Percentiles rank a stretch among this genome's conserved stretches.
phyloP scores from a whole-genome alignment of 2,329 filamentous ascomycete genomes.

The Aspergillus sp. region DNA sequence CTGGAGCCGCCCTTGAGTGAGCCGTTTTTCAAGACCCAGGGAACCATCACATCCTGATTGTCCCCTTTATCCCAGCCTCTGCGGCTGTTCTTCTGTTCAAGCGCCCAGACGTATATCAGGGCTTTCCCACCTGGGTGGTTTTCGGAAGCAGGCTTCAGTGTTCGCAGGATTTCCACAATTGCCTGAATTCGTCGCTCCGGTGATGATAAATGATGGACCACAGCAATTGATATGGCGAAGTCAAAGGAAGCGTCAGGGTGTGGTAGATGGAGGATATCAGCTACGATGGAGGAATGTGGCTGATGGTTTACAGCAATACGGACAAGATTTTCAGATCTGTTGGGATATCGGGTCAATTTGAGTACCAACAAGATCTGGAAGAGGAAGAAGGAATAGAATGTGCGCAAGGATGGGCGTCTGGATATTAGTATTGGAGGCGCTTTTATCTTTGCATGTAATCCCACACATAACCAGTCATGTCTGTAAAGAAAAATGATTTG shows the following conservation, averaged over 20 bases:
- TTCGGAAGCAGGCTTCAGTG: constrained; percentile 42
- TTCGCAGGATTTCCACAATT: constrained; percentile 62
- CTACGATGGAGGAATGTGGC: constrained; percentile 64
- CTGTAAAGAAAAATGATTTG: constrained; percentile 8
- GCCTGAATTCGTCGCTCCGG: constrained; percentile 64
- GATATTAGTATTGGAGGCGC: neutral
- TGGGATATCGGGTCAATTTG: neutral
- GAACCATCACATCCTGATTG: constrained; percentile 88
- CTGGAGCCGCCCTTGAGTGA: constrained; percentile 12
- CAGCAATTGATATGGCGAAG: constrained; percentile 90
- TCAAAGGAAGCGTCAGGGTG: constrained; percentile 63
- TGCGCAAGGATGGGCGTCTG: constrained; percentile 8
- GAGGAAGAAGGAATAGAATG: constrained; percentile 6
- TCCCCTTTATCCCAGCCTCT: constrained; percentile 80
- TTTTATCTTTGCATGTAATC: neutral
- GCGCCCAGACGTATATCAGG: constrained; percentile 87
- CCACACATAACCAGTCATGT: neutral
- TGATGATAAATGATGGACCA: constrained; percentile 88
- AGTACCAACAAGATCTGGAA: neutral
- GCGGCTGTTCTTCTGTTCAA: constrained; percentile 82
- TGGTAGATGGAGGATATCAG: constrained; percentile 76
- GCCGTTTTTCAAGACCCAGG: constrained; percentile 68
- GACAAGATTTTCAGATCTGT: constrained; percentile 53
- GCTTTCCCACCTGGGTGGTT: constrained; percentile 51
- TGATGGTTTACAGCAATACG: constrained; percentile 52